Base-by-base conservation (phyloP, 495 filamentous ascomycete genomes). In the Aspergillus steynii region DNA sequence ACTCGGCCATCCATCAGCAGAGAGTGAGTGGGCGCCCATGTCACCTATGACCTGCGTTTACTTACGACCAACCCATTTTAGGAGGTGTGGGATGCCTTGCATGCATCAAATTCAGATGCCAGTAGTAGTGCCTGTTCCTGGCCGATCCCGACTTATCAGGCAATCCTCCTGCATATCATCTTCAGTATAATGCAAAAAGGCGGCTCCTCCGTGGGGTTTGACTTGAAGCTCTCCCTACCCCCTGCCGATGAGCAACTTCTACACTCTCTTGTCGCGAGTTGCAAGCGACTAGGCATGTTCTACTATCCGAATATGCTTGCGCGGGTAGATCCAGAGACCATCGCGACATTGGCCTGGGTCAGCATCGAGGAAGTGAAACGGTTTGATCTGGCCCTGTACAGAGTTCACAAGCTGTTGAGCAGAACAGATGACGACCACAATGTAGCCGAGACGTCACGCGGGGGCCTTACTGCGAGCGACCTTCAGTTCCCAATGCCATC, bases 71-170 rank as follows among this genome's bases (percentile, higher is more conserved):
- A 34, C 10, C 29, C 12, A 27, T 60, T 7, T 32, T 7, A 74
- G 71, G 66, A 68, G 1, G 64, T 65, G 62, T 76, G 71, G 73
- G 66, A 73, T 60, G 64, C 54, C 12, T 67, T 70, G 73, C 65
- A 73, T 60, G 64, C 54, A 8, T 67, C 70, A 3, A 57, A 58
- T 5, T 25, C 15, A 42, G 59, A 67, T 3, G 51, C 50, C 15
- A 56, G 37, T 6, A 56, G 51, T 20, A 63, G 48, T 51, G 25
- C 59, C 42, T 69, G 58, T 28, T 45, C 14, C 28, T 76, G 71
- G 71, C 73, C 71, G 28, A 63, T 74, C 8, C n/a, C 73, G 1
- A 69, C 65, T 12, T 76, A 73, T 47, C 71, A 76, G 55, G 68
- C 66, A n/a, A 70, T 74, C 29, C 47, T 76, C 31, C 49, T 76